Conservation (phyloP, 2,329 filamentous ascomycete species). For the Coleophoma cylindrospora region DNA sequence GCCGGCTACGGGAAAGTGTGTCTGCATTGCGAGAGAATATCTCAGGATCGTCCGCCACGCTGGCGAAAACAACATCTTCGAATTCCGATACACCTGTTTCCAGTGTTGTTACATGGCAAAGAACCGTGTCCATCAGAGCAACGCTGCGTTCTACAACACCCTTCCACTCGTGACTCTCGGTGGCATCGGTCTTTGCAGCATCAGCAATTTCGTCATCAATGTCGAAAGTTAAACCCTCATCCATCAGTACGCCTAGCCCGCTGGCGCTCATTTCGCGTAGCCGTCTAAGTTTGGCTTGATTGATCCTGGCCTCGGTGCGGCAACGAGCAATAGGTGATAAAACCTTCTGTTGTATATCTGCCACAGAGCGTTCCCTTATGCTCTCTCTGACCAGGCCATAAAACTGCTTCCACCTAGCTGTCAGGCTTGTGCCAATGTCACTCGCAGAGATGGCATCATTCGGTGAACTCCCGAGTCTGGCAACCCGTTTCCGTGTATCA, state of each 20-base stretch:
- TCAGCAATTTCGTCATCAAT: slow-evolving; percentile 51
- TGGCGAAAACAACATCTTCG: slow-evolving; percentile 60
- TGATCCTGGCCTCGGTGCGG: slow-evolving; percentile 68
- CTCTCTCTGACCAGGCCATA: slow-evolving; percentile 76
- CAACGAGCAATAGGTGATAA: slow-evolving; percentile 75
- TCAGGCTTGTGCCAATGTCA: slow-evolving; percentile 29
- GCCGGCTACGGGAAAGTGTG: slow-evolving; percentile 27
- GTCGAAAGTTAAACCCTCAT: slow-evolving; percentile 72
- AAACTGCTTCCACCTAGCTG: slow-evolving; percentile 61
- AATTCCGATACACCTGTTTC: slow-evolving; percentile 59
- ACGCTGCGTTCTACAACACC: slow-evolving; percentile 75
- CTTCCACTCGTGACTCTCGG: slow-evolving; percentile 56
- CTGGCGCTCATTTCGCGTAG: slow-evolving; percentile 79
- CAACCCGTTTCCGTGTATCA: slow-evolving; percentile 34
- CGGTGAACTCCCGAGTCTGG: slow-evolving; percentile 22
- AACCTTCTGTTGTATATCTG: slow-evolving; percentile 65
- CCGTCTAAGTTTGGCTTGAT: slow-evolving; percentile 65
- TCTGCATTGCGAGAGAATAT: slow-evolving; percentile 45
- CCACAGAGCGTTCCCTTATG: slow-evolving; percentile 66
- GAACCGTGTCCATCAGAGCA: slow-evolving; percentile 78
- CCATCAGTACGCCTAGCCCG: slow-evolving; percentile 80
- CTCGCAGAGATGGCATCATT: slow-evolving; percentile 15
- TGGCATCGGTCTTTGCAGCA: slow-evolving; percentile 35
- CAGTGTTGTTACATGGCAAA: slow-evolving; percentile 63
- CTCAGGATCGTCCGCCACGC: slow-evolving; percentile 56